Evolutionary conservation across 2,329 filamentous ascomycete species (phyloP), one percentile per base, ranked within the genome.

Genomic region (Ascochyta fabae): DNA sequence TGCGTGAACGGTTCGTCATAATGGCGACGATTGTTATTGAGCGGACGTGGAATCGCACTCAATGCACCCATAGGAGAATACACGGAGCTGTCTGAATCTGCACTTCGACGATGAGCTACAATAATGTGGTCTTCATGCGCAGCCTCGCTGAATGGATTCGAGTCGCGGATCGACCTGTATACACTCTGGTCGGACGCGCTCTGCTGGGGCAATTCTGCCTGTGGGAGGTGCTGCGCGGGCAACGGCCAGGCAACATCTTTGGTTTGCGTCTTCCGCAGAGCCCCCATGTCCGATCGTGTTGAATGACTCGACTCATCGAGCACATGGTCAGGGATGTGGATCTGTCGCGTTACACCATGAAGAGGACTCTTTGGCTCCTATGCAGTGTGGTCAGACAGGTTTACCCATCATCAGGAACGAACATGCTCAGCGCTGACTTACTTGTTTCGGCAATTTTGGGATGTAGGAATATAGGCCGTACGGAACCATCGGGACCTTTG

Each of bases 301-400:
- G 16, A 24, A 24, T 16, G 13, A 23, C 13, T 33, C 3, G 3
- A 8, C 2, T 27, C 36, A 7, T 47, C 29, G n/a, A 27, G 4
- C 24, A 23, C 36, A 2, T 38, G 15, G 12, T 58, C 58, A 27
- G 55, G 48, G 24, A 66, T 42, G 5, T 59, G 29, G 7, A 65
- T 27, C 6, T 60, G 60, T 35, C 61, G 61, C 6, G 65, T 69
- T 2, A 67, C 59, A 35, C 66, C 65, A 26, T 70, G 61, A 1
- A 62, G 42, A 16, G 67, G 61, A 40, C 56, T 68, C 50, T 65
- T 69, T 3, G 59, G 59, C 33, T 63, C 56, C 46, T 56, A 13
- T 13, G 13, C 7, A 3, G 5, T 15, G n/a, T 39, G 5, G 19
- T 51, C 23, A 56, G 48, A n/a, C 3, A 9, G 9, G 10, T 15